These are phyloP conservation scores for Hanseniaspora mollemarum DNA, from an alignment of 805 yeast genomes.

Conservation along the genomic window DNA sequence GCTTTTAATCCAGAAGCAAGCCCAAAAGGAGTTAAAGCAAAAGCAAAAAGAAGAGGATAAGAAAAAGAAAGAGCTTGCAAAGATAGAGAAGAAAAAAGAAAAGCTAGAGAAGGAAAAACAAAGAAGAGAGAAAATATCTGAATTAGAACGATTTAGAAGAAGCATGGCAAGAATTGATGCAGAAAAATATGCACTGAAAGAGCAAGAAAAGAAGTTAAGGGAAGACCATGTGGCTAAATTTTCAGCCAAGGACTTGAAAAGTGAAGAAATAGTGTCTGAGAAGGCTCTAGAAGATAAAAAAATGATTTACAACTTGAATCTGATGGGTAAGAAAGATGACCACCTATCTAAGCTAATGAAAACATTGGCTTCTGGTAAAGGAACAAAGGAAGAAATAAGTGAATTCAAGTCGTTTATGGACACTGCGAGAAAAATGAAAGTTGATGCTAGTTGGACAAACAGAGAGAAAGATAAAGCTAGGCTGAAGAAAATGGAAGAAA, in stretches of 20 bases:
- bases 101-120: conserved; percentile 13
- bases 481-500: conserved; percentile 20
- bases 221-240: conserved; percentile 16
- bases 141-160: conserved; percentile 13
- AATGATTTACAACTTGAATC: conserved; percentile 75
- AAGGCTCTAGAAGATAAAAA: conserved; percentile 30
- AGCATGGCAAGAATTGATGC: conserved; percentile 24
- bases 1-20: conserved; percentile 17
- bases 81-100: not conserved
- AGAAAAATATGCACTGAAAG: conserved; percentile 27
- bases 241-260: conserved; percentile 7
- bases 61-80: not conserved
- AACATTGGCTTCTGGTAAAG: conserved; percentile 73
- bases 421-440: conserved; percentile 65
- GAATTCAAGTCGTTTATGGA: conserved; percentile 73
- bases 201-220: conserved; percentile 22
- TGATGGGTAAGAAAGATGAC: conserved; percentile 65
- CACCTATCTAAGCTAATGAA: conserved; percentile 65
- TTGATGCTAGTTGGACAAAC: conserved; percentile 32
- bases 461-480: conserved; percentile 17
- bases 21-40: conserved; percentile 11
- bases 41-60: conserved; percentile 6
- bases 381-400: conserved; percentile 56
- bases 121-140: conserved; percentile 14
- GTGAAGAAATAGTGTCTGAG: not conserved